phyloP scores from a whole-genome alignment of 1,284 basidiomycete species.

The Trametes versicolor region DNA sequence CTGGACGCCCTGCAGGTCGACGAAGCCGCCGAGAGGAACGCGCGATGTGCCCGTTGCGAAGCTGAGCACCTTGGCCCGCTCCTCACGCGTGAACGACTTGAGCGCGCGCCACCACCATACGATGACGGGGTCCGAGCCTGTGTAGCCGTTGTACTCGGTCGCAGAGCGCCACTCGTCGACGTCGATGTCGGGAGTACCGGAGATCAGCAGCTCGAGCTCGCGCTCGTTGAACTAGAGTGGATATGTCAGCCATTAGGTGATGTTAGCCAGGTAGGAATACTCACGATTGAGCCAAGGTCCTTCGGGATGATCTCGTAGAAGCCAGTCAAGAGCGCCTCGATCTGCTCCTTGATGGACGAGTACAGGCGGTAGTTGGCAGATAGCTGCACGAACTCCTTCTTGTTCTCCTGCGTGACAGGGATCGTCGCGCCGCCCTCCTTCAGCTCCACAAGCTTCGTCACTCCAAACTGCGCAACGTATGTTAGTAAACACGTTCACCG shows the following conservation, averaged over 20 bases:
- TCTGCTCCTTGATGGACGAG: conserved; percentile 96
- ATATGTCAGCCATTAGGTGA: conserved; percentile 17
- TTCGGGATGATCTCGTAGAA: conserved; percentile 98
- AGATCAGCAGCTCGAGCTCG: conserved; percentile 97
- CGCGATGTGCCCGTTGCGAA: conserved; percentile 97
- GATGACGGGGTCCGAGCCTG: conserved; percentile 91
- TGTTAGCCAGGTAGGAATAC: conserved; percentile 40
- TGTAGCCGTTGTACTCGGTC: conserved; percentile 91
- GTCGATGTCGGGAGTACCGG: conserved; percentile 98
- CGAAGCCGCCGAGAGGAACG: conserved; percentile 94
- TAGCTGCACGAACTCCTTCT: conserved; percentile 94
- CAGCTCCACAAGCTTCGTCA: conserved; percentile 86
- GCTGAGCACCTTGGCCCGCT: conserved; percentile 95
- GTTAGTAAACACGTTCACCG: conserved; percentile 2
- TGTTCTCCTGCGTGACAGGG: conserved; percentile 95
- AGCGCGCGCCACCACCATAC: conserved; percentile 99
- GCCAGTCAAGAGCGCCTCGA: conserved; percentile 89
- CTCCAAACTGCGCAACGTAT: conserved; percentile 75
- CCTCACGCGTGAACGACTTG: conserved; percentile 97
- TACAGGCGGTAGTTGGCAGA: conserved; percentile 93
- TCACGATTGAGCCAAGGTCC: conserved; percentile 81
- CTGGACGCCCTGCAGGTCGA: conserved; percentile 93
- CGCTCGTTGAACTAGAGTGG: conserved; percentile 90
- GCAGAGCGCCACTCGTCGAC: conserved; percentile 98
- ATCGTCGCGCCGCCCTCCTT: conserved; percentile 86